phyloP scores from a whole-genome alignment of 2,329 filamentous ascomycete species.

The Colletotrichum truncatum region DNA sequence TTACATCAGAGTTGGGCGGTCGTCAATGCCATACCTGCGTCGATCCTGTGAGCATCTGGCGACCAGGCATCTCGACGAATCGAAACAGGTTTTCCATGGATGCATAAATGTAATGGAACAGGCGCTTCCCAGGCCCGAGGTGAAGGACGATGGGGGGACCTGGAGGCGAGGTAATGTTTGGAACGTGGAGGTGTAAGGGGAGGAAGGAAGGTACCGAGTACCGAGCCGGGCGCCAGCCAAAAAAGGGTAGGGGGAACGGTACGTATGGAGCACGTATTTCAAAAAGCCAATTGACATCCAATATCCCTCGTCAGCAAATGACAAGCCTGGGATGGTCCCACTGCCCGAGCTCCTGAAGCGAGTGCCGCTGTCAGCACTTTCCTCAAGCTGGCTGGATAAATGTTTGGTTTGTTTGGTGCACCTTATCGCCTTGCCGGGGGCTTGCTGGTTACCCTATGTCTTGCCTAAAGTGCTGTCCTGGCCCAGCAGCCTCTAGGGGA shows the following conservation, averaged over 20 bases:
- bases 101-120: conserved; percentile 26
- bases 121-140: conserved; percentile 12
- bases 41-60: conserved; percentile 10
- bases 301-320: conserved; percentile 21
- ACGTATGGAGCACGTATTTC: not conserved
- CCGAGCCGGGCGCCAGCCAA: too few relatives aligned
- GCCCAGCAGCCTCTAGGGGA: too few relatives aligned
- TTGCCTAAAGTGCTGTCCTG: too few relatives aligned
- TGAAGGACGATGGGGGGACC: not conserved
- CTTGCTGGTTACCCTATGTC: too few relatives aligned
- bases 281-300: not conserved
- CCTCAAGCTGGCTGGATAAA: conserved; percentile 4
- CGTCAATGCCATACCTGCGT: conserved; percentile 22
- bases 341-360: conserved; percentile 22
- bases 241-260: too few relatives aligned
- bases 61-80: conserved; percentile 1
- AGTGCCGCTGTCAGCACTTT: conserved; percentile 20
- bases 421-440: conserved; percentile 19
- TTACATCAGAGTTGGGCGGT: conserved; percentile 4
- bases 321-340: conserved; percentile 1
- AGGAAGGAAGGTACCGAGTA: conserved; percentile 1
- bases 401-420: not conserved
- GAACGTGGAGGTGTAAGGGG: not conserved
- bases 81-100: conserved; percentile 1
- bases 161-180: not conserved